Conservation (phyloP, 2,329 filamentous ascomycete genomes). For the Arthroderma sp. region DNA sequence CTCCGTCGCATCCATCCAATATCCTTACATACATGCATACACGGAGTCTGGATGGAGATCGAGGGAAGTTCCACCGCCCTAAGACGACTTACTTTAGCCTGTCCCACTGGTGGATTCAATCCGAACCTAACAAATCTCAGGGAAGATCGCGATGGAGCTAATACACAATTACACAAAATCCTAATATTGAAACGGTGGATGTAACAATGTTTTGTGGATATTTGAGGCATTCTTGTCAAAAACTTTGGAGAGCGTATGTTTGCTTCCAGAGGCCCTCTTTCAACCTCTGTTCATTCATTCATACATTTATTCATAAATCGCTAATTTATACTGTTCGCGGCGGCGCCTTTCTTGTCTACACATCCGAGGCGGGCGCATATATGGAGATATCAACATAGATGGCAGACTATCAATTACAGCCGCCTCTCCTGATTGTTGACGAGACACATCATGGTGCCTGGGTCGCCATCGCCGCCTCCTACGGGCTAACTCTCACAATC, state of each 20-base stretch:
- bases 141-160: too few relatives aligned
- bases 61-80: too few relatives aligned
- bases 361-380: background rate
- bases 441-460: conserved; percentile 26
- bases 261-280: background rate
- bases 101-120: too few relatives aligned
- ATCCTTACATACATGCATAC: too few relatives aligned
- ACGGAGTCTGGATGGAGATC: too few relatives aligned
- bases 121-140: too few relatives aligned
- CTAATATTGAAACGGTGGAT: too few relatives aligned
- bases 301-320: background rate
- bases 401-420: conserved; percentile 15
- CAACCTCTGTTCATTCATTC: background rate
- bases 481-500: conserved; percentile 24
- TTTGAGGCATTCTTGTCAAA: too few relatives aligned
- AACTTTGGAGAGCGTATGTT: background rate
- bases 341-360: background rate
- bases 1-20: too few relatives aligned
- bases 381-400: background rate
- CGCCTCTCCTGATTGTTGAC: conserved; percentile 26
- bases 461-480: conserved; percentile 26
- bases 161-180: too few relatives aligned
- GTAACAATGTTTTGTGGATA: too few relatives aligned
- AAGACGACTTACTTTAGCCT: too few relatives aligned
- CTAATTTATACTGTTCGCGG: background rate